Base-by-base conservation (phyloP, 345 rosid species). In the Erodium maritimum region DNA sequence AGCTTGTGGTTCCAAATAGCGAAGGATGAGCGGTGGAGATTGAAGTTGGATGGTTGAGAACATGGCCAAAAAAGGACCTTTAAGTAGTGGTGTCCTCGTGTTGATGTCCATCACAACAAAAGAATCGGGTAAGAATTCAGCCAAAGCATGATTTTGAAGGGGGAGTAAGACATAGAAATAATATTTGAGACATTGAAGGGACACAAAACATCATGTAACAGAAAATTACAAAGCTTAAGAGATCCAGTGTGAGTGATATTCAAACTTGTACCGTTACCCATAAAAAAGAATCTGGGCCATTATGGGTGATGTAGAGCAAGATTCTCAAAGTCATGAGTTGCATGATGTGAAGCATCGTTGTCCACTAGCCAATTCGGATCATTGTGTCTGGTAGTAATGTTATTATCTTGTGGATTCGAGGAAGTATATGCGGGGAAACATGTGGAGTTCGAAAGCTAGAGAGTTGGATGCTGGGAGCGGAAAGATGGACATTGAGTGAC, bases 81-180 rank as follows among this genome's bases (percentile, higher is more conserved):
- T 12, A 4, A 61, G 19, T 0, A 65, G 52, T 0, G 17, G 5
- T 3, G 17, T 19, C 53, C 58, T 46, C 52, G 17, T 58, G 2
- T 5, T 5, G 1, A 58, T 19, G 19, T 65, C 63, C 69, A 50
- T 52, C 34, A 65, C 62, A 58, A 11, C 2, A 65, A n/a, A 65
- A 21, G 17, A 50, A 20, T 24, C 12, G 10, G 63, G 69, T 19
- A 51, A 52, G 8, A 65, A 59, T 52, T 58, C 42, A 52, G 37
- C 29, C 4, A 34, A 51, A 3, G 33, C 17, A 21, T 58, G 21
- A 33, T 65, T 52, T 1, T n/a, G 0, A 57, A 58, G n/a, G n/a
- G n/a, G n/a, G n/a, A 25, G 25, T 58, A 10, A 1, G 37, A 29
- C 5, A 29, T 3, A 1, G 37, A 29, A 29, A 29, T 29, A 29